phyloP scores from a whole-genome alignment of 192 early-diverging fungal genomes.

The Coemansia sp. region DNA sequence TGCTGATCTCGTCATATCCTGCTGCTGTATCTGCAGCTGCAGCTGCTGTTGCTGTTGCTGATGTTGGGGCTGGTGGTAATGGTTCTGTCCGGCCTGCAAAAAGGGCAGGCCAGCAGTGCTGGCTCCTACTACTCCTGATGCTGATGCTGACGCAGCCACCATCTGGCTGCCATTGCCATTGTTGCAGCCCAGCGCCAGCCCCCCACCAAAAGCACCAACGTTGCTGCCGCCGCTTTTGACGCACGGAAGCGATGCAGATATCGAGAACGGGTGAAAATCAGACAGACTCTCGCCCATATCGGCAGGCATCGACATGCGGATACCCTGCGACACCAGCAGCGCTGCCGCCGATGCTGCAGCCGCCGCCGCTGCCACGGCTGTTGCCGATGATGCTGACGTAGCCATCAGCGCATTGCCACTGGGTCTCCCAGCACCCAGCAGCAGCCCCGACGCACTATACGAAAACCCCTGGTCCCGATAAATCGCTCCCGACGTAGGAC shows the following conservation, averaged over 20 bases:
- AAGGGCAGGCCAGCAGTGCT: neutral
- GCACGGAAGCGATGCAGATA: neutral
- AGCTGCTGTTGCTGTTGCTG: neutral
- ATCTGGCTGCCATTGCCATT: constrained; percentile 1
- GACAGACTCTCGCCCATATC: constrained; percentile 23
- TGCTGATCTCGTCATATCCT: too few relatives aligned
- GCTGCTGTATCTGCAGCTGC: neutral
- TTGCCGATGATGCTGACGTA: neutral
- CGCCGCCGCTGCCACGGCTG: neutral
- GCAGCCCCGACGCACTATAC: neutral
- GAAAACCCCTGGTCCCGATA: neutral
- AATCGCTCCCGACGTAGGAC: neutral
- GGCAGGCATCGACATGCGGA: constrained; percentile 37
- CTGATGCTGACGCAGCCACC: neutral
- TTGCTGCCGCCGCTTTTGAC: neutral
- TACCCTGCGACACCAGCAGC: neutral
- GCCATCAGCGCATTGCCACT: constrained; percentile 4
- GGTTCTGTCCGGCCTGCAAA: too few relatives aligned
- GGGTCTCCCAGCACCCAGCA: neutral
- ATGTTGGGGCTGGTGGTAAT: too few relatives aligned
- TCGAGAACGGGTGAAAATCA: neutral
- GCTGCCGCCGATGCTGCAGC: constrained; percentile 1
- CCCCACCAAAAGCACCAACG: too few relatives aligned
- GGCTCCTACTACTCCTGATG: neutral
- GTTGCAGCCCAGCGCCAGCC: neutral